Conservation (phyloP, 2,329 filamentous ascomycete species). For the Pyrenochaeta sp. region DNA sequence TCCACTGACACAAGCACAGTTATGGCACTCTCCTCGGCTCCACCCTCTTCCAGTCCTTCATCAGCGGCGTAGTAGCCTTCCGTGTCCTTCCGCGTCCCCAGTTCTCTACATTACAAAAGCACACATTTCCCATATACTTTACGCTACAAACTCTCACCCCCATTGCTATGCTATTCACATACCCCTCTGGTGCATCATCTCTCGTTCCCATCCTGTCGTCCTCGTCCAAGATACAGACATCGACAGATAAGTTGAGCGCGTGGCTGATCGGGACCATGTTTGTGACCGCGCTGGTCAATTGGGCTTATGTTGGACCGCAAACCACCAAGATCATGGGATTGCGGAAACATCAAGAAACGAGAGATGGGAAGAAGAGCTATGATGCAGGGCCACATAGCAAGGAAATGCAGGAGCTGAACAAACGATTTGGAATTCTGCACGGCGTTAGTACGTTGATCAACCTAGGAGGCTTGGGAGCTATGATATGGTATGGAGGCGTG, state of each 20-base stretch:
- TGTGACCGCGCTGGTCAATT: slow-evolving; percentile 74
- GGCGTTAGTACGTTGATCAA: slow-evolving; percentile 84
- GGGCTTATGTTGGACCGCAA: slow-evolving; percentile 74
- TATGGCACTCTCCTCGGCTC: slow-evolving; percentile 89
- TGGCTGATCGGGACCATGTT: slow-evolving; percentile 75
- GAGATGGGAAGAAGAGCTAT: slow-evolving; percentile 87
- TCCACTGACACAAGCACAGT: slow-evolving; percentile 54
- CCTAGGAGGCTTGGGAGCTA: slow-evolving; percentile 72
- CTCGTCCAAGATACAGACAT: neutral
- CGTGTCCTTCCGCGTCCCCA: slow-evolving; percentile 77
- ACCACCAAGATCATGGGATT: slow-evolving; percentile 78
- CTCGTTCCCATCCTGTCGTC: slow-evolving; percentile 12
- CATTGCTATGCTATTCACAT: slow-evolving; percentile 77
- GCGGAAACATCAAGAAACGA: slow-evolving; percentile 83
- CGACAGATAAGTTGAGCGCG: slow-evolving; percentile 28
- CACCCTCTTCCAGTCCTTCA: slow-evolving; percentile 87
- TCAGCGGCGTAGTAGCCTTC: slow-evolving; percentile 77
- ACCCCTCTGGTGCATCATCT: slow-evolving; percentile 59
- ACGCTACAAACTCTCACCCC: slow-evolving; percentile 80
- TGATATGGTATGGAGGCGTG: slow-evolving; percentile 79
- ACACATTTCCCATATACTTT: slow-evolving; percentile 89
- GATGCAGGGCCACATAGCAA: slow-evolving; percentile 80
- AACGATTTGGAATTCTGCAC: slow-evolving; percentile 76
- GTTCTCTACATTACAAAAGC: slow-evolving; percentile 80
- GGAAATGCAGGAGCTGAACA: slow-evolving; percentile 73